phyloP scores from a whole-genome alignment of 1,284 basidiomycete genomes.

The Mycena sp. region DNA sequence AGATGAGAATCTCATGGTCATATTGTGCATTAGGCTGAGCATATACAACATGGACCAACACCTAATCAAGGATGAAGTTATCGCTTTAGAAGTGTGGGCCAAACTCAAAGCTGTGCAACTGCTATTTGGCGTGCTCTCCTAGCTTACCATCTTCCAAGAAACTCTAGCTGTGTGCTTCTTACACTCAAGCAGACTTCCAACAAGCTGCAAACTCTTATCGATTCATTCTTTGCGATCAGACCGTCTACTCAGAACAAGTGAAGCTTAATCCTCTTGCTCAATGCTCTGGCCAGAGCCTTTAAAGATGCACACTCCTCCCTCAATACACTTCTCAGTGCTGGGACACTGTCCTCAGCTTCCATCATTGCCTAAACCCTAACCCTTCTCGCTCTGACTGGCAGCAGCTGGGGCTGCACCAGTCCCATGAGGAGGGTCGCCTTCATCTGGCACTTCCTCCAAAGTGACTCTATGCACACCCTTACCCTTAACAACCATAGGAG shows the following conservation, averaged over 20 bases:
- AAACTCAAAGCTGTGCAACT: not conserved
- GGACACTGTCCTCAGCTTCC: no score
- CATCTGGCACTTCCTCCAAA: no score
- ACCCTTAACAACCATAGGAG: no score
- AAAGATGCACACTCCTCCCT: no score
- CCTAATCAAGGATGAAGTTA: not conserved
- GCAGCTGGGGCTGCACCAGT: no score
- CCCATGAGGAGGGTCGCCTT: no score
- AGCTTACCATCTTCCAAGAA: not conserved
- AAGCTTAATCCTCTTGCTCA: no score
- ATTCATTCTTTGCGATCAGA: not conserved
- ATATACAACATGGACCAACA: not conserved
- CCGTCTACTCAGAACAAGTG: not conserved
- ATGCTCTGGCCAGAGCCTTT: no score
- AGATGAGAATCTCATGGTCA: not conserved
- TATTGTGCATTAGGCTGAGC: not conserved
- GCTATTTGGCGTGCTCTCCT: not conserved
- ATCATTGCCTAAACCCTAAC: no score
- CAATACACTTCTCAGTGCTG: no score
- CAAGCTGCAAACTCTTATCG: not conserved
- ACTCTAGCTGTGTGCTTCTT: not conserved
- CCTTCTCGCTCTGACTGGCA: no score
- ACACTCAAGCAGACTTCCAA: not conserved
- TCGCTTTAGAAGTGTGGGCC: not conserved
- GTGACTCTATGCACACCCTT: no score